Conservation (phyloP, 139 green algal genomes). For the Dunaliella primolecta region DNA sequence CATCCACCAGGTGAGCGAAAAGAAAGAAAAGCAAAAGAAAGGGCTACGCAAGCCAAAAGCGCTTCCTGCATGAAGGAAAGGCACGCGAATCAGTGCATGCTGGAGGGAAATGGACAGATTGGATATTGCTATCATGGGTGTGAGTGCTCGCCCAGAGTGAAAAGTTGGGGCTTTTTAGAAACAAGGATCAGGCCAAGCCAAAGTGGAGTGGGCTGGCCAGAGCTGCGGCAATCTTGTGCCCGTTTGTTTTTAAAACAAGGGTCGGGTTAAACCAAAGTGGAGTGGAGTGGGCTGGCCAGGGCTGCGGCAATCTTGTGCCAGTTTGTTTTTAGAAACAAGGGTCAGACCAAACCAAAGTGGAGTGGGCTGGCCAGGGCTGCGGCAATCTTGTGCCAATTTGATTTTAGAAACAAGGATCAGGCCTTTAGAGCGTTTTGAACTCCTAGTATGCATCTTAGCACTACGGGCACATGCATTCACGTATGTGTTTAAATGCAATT, state of each 20-base stretch:
- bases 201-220: background rate
- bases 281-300: background rate
- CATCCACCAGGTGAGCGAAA: slow-evolving; percentile 41
- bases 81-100: background rate
- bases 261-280: background rate
- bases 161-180: background rate
- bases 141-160: background rate
- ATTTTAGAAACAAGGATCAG: no score
- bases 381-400: no score
- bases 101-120: background rate
- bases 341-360: no score
- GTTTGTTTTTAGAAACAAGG: no score
- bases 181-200: background rate
- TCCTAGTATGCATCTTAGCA: no score
- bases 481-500: background rate
- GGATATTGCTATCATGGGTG: background rate
- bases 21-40: no score
- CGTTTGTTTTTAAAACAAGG: background rate
- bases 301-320: no score
- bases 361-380: no score
- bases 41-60: background rate
- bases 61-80: background rate
- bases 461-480: no score
- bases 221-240: background rate
- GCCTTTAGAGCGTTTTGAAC: no score